phyloP scores from a whole-genome alignment of 1,139 yeast genomes.

The Candida tropicalis region DNA sequence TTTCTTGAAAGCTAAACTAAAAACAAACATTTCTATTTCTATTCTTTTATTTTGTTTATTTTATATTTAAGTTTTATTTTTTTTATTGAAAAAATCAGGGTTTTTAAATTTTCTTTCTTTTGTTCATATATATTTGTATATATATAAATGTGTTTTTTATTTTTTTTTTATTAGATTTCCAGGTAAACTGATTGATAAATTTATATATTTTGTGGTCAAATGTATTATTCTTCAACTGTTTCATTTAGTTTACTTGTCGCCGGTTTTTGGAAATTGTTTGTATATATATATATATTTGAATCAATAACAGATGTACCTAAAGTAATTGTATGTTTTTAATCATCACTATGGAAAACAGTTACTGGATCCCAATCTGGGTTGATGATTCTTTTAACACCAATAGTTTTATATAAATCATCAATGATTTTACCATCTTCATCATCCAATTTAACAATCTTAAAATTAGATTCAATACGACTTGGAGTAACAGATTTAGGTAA shows the following conservation, averaged over 20 bases:
- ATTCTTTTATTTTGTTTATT: background rate
- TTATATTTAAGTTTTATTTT: background rate
- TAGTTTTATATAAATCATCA: constrained; percentile 29
- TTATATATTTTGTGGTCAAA: no score
- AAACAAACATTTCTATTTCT: constrained; percentile 1
- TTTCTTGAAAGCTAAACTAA: no score
- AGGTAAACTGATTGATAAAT: no score
- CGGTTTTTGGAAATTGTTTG: no score
- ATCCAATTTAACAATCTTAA: constrained; percentile 30
- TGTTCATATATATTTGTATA: background rate
- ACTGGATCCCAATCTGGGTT: constrained; percentile 18
- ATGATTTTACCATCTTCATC: constrained; percentile 37
- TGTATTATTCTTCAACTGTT: no score
- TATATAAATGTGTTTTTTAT: background rate
- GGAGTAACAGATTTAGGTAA: constrained; percentile 55
- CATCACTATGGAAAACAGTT: constrained; percentile 3
- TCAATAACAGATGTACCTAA: no score
- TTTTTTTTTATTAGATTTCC: constrained; percentile 2
- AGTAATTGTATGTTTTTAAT: no score
- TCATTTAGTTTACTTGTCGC: no score
- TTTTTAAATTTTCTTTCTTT: background rate
- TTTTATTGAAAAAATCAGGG: background rate
- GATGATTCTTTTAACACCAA: constrained; percentile 32
- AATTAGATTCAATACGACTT: constrained; percentile 34
- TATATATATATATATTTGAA: no score